Conservation (phyloP, 2,329 filamentous ascomycete genomes). For the Epichloe amarillans region DNA sequence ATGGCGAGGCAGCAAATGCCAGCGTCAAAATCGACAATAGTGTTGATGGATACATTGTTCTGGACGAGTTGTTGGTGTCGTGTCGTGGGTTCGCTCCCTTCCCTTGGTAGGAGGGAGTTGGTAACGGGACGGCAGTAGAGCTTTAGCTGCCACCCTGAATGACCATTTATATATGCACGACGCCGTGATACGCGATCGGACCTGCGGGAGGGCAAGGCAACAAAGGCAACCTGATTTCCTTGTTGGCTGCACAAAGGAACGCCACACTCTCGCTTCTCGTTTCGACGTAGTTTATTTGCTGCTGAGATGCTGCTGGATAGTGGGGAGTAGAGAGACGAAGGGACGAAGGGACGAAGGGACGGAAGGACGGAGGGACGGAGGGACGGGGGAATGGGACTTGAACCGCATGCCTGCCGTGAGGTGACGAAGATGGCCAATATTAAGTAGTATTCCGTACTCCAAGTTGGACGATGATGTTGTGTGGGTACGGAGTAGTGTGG, state of each 20-base stretch:
- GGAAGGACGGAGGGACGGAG: background rate
- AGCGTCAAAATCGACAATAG: background rate
- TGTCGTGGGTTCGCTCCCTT: background rate
- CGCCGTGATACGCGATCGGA: background rate
- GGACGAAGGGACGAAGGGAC: background rate
- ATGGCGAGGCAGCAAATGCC: background rate
- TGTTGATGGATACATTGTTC: background rate
- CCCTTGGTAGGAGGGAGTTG: background rate
- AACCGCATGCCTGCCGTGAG: background rate
- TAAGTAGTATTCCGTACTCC: background rate
- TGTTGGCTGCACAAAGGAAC: background rate
- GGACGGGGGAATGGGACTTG: background rate
- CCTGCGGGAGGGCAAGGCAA: background rate
- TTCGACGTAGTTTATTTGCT: background rate
- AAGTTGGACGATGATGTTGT: background rate
- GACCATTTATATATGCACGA: background rate
- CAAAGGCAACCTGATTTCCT: background rate
- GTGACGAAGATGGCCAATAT: background rate
- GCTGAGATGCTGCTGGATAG: background rate
- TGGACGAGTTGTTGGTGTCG: background rate
- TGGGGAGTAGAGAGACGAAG: background rate
- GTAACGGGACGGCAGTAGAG: background rate
- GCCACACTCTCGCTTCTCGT: background rate
- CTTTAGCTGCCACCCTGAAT: background rate
- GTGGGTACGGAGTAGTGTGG: too few relatives aligned